Conservation (phyloP, 31 red algal genomes). For the Bonnemaisonia californica region DNA sequence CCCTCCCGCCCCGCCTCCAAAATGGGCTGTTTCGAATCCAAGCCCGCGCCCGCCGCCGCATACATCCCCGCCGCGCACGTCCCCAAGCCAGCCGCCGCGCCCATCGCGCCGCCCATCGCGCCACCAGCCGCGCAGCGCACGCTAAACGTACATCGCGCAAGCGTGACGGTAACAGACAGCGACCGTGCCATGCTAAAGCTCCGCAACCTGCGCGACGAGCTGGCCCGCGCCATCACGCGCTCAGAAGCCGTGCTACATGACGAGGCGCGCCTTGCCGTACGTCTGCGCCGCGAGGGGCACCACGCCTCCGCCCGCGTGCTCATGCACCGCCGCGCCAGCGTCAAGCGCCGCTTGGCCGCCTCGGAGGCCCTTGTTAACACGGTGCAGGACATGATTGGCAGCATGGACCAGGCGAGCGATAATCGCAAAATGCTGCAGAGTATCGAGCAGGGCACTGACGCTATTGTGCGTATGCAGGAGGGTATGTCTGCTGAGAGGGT, state of each 20-base stretch:
- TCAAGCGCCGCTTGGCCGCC: neutral
- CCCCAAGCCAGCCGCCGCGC: neutral
- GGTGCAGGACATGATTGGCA: conserved; percentile 34
- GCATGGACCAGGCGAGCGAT: conserved; percentile 33
- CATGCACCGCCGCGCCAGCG: conserved; percentile 8
- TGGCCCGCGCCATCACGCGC: conserved; percentile 8
- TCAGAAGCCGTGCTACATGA: conserved; percentile 34
- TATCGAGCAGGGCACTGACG: conserved; percentile 26
- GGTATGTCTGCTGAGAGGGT: conserved; percentile 34
- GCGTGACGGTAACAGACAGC: conserved; percentile 11
- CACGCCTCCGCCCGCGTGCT: conserved; percentile 34
- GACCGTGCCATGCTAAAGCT: conserved; percentile 48
- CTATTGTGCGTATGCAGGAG: conserved; percentile 30
- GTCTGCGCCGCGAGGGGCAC: conserved; percentile 30
- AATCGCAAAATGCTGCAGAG: conserved; percentile 32
- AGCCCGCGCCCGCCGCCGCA: conserved; percentile 1
- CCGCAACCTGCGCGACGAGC: conserved; percentile 40
- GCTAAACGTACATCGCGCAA: conserved; percentile 18
- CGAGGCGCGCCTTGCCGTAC: conserved; percentile 31
- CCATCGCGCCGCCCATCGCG: neutral
- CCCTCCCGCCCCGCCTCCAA: no score
- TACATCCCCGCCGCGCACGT: neutral
- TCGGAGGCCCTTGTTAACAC: conserved; percentile 15
- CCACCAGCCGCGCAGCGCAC: neutral
- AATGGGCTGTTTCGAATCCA: conserved; percentile 46